Percentiles rank a stretch among this genome's conserved stretches.
These are phyloP conservation scores for Juglanconis juglandina DNA, from an alignment of 2,329 filamentous ascomycete genomes.

Conservation along the genomic window DNA sequence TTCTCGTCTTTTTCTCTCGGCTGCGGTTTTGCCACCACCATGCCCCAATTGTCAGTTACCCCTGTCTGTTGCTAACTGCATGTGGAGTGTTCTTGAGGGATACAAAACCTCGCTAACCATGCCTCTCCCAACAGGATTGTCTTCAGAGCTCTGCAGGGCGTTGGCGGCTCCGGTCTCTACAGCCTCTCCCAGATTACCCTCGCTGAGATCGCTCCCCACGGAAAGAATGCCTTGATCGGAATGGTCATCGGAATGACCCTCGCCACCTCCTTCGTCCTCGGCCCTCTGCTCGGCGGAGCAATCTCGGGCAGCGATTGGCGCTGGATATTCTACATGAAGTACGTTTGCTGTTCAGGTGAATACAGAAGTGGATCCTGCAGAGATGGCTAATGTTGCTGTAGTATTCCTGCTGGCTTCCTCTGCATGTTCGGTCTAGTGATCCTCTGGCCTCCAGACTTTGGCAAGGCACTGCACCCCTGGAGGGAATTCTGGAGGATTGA, in stretches of 20 bases:
- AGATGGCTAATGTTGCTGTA: slow-evolving; percentile 16
- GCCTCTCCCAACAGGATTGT: slow-evolving; percentile 43
- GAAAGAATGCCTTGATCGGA: slow-evolving; percentile 51
- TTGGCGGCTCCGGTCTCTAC: slow-evolving; percentile 61
- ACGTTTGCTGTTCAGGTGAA: slow-evolving; percentile 20
- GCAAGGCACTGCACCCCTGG: slow-evolving; percentile 35
- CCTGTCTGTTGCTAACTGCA: not conserved
- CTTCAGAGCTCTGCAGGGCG: slow-evolving; percentile 56
- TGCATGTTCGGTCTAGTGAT: slow-evolving; percentile 39
- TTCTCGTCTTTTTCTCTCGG: slow-evolving; percentile 55
- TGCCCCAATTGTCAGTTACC: slow-evolving; percentile 47
- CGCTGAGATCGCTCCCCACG: slow-evolving; percentile 52
- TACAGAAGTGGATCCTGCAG: not conserved
- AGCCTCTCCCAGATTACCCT: slow-evolving; percentile 56
- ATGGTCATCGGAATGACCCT: slow-evolving; percentile 54
- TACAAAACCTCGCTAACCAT: slow-evolving; percentile 8
- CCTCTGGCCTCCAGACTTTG: slow-evolving; percentile 40
- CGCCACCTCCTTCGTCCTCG: slow-evolving; percentile 55
- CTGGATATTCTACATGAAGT: slow-evolving; percentile 63
- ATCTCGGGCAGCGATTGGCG: slow-evolving; percentile 56
- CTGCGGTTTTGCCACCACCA: slow-evolving; percentile 47
- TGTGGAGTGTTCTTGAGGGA: not conserved
- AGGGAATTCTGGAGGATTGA: slow-evolving; percentile 47
- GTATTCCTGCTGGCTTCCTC: slow-evolving; percentile 10
- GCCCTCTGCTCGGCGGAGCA: slow-evolving; percentile 54